Percentiles rank a stretch among this genome's conserved stretches.
Conservation (phyloP, 345 rosid genomes). For the Clarkia xantiana region DNA sequence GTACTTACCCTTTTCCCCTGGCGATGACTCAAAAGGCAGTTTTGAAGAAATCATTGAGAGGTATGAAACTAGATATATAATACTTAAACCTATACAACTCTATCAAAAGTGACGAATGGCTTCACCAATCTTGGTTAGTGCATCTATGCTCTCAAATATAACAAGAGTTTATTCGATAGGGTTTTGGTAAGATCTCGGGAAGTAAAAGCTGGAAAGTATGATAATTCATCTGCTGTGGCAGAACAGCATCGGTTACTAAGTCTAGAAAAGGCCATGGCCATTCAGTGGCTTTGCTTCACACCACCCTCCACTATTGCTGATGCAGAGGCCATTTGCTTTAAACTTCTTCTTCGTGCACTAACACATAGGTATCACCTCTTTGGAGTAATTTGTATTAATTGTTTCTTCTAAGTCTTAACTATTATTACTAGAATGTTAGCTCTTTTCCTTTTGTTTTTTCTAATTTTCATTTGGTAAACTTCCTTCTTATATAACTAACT, state of each 20-base stretch:
- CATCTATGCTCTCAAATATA: conserved; percentile 5
- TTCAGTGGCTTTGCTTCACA: conserved; percentile 97
- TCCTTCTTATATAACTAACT: not conserved
- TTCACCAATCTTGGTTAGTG: conserved; percentile 6
- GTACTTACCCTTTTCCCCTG: conserved; percentile 65
- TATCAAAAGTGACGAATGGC: conserved; percentile 7
- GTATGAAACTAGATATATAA: too few species aligned
- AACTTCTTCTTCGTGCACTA: conserved; percentile 66
- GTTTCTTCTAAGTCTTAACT: not conserved
- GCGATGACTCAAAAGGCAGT: conserved; percentile 65
- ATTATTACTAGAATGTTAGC: not conserved
- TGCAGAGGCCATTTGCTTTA: conserved; percentile 51
- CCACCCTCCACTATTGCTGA: conserved; percentile 73
- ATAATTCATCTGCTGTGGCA: conserved; percentile 61
- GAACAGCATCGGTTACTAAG: conserved; percentile 91
- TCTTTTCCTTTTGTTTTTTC: not conserved
- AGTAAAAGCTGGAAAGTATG: conserved; percentile 63
- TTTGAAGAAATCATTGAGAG: conserved; percentile 95
- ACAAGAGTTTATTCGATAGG: conserved; percentile 26
- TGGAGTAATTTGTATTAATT: not conserved
- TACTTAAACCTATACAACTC: too few species aligned
- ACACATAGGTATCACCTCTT: conserved; percentile 52
- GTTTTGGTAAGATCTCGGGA: conserved; percentile 83
- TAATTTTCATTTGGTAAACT: not conserved
- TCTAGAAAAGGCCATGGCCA: conserved; percentile 83